phyloP scores from a whole-genome alignment of 495 filamentous ascomycete species.

The Daldinia caldariorum region DNA sequence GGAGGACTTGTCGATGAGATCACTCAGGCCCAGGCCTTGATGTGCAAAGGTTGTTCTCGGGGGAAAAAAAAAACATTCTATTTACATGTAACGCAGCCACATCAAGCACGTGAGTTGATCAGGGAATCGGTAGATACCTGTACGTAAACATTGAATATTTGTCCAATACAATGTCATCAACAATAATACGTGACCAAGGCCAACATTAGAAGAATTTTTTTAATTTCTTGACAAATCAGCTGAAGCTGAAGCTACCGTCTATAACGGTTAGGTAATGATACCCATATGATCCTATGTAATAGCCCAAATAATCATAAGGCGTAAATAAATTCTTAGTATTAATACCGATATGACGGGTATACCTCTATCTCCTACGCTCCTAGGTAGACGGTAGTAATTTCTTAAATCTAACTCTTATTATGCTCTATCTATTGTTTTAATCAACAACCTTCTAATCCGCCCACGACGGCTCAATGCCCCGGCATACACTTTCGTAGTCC shows the following conservation, averaged over 20 bases:
- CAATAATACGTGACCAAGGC: neutral
- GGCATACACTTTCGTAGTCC: slow-evolving; percentile 87
- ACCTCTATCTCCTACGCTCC: too few species aligned
- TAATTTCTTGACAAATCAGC: neutral
- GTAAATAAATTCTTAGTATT: neutral
- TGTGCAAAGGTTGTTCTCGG: neutral
- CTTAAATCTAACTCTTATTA: neutral
- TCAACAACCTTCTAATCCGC: slow-evolving; percentile 74
- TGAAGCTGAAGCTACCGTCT: neutral
- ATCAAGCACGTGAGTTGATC: neutral
- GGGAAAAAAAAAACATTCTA: too few species aligned
- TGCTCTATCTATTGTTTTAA: slow-evolving; percentile 43
- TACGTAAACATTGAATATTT: slow-evolving; percentile 3
- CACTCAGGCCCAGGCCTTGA: neutral
- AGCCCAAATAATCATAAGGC: neutral
- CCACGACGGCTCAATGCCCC: slow-evolving; percentile 83
- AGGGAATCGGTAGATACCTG: neutral
- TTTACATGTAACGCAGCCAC: neutral
- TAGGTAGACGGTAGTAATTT: neutral
- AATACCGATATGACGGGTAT: too few species aligned
- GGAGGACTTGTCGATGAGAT: neutral
- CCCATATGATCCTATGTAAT: neutral
- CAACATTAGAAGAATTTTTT: neutral
- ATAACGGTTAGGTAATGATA: neutral
- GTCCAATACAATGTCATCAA: neutral